These are phyloP conservation scores for Cylindrotheca closterium DNA, from an alignment of 108 stramenopile species.

Conservation along the genomic window DNA sequence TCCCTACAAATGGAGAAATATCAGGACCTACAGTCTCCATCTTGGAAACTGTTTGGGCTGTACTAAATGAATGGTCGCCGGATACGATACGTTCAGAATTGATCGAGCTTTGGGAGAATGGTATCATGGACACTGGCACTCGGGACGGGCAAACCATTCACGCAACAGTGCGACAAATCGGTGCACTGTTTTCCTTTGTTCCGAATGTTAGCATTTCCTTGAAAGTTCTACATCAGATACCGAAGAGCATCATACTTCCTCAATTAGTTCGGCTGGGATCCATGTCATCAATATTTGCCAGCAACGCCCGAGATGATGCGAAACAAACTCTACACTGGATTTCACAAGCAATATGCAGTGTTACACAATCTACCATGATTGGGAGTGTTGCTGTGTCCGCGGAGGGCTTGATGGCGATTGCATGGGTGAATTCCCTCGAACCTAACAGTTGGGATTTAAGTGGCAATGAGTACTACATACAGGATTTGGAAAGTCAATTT, in stretches of 20 bases:
- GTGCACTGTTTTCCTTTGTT: conserved; percentile 31
- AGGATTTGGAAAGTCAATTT: neutral
- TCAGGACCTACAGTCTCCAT: conserved; percentile 21
- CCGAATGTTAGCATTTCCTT: conserved; percentile 11
- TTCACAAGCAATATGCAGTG: conserved; percentile 6
- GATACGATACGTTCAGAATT: conserved; percentile 6
- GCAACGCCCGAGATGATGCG: conserved; percentile 17
- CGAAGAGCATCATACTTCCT: conserved; percentile 27
- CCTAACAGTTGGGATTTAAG: conserved; percentile 35
- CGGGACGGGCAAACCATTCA: conserved; percentile 7
- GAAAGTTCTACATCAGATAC: conserved; percentile 5
- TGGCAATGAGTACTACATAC: conserved; percentile 24
- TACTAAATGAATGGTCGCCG: conserved; percentile 30
- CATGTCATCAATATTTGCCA: conserved; percentile 20
- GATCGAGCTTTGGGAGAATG: conserved; percentile 9
- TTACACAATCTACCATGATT: neutral
- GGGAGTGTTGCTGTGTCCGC: neutral
- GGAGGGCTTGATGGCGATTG: conserved; percentile 6
- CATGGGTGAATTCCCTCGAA: conserved; percentile 43
- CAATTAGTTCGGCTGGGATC: conserved; percentile 53
- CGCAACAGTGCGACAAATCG: conserved; percentile 38
- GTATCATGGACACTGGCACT: neutral
- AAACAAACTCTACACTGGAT: conserved; percentile 9
- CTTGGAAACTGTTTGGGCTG: conserved; percentile 48
- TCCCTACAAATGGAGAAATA: conserved; percentile 3